Evolutionary conservation across 768 basidiomycete genomes (phyloP).

Genomic region (Trametes cingulata): DNA sequence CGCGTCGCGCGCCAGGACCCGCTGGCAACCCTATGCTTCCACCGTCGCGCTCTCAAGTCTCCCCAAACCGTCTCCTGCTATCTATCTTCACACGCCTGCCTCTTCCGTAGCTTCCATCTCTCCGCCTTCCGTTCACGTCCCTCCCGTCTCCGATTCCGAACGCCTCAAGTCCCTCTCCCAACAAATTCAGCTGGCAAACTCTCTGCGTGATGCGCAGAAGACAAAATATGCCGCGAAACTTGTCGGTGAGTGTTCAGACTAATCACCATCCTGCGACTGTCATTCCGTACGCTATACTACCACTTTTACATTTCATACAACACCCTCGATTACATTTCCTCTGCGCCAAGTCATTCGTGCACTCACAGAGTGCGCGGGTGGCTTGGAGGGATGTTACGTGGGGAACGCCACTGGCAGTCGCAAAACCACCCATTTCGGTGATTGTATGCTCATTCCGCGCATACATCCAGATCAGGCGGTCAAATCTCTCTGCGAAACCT

Average conservation of each 20-base stretch:
- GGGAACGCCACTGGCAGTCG: neutral
- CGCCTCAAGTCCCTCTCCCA: constrained; percentile 32
- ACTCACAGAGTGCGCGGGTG: constrained; percentile 4
- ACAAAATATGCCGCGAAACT: constrained; percentile 64
- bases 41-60: constrained; percentile 37
- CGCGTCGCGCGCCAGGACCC: constrained; percentile 60
- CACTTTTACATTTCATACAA: neutral
- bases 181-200: constrained; percentile 37
- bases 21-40: constrained; percentile 80
- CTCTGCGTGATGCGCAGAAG: constrained; percentile 52
- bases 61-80: constrained; percentile 37
- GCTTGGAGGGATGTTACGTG: neutral
- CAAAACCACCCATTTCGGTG: constrained; percentile 4
- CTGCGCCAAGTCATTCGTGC: constrained; percentile 1
- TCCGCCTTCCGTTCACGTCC: constrained; percentile 36
- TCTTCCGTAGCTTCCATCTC: constrained; percentile 52
- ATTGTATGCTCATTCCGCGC: constrained; percentile 10
- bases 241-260: constrained; percentile 58
- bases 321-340: neutral
- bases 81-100: constrained; percentile 60
- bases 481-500: constrained; percentile 75
- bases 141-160: constrained; percentile 38
- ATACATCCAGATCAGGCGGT: constrained; percentile 69
- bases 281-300: neutral
- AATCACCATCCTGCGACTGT: neutral